phyloP scores from a whole-genome alignment of 164 flowering plant genomes.

The Taxillus chinensis region DNA sequence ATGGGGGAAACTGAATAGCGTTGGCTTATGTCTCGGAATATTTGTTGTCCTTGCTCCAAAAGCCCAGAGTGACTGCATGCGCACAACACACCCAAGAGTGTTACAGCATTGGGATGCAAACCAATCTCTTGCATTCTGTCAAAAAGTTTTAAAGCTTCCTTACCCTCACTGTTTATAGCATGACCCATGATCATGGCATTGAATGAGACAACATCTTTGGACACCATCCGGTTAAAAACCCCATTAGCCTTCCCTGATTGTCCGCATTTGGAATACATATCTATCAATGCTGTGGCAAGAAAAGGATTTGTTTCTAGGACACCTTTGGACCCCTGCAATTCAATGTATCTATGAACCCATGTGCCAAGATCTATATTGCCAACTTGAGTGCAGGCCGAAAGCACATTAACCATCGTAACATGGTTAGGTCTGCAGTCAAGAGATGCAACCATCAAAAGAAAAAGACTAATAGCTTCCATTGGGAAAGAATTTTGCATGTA shows the following conservation, averaged over 20 bases:
- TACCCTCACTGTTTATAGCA: constrained; percentile 48
- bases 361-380: constrained; percentile 53
- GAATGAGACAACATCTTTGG: constrained; percentile 43
- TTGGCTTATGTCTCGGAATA: constrained; percentile 34
- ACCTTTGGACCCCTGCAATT: constrained; percentile 21
- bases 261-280: constrained; percentile 75
- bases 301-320: constrained; percentile 28
- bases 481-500: constrained; percentile 40
- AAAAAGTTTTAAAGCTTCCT: constrained; percentile 42
- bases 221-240: constrained; percentile 28
- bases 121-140: constrained; percentile 29
- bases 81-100: constrained; percentile 40
- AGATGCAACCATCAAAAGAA: constrained; percentile 27
- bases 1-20: constrained; percentile 20
- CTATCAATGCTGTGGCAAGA: constrained; percentile 53
- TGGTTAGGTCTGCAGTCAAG: constrained; percentile 39
- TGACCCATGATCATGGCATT: constrained; percentile 72
- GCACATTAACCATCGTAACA: constrained; percentile 60
- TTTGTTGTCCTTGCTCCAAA: constrained; percentile 25
- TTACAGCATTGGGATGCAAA: constrained; percentile 36
- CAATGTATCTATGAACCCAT: constrained; percentile 44
- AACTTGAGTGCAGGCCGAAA: constrained; percentile 62
- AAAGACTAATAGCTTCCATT: constrained; percentile 38
- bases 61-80: constrained; percentile 66
- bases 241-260: constrained; percentile 26